A percentile compares a stretch with the other conserved stretches of the same genome.
Conservation (phyloP, 2,329 filamentous ascomycete genomes). For the Paraconiothyrium sp. region DNA sequence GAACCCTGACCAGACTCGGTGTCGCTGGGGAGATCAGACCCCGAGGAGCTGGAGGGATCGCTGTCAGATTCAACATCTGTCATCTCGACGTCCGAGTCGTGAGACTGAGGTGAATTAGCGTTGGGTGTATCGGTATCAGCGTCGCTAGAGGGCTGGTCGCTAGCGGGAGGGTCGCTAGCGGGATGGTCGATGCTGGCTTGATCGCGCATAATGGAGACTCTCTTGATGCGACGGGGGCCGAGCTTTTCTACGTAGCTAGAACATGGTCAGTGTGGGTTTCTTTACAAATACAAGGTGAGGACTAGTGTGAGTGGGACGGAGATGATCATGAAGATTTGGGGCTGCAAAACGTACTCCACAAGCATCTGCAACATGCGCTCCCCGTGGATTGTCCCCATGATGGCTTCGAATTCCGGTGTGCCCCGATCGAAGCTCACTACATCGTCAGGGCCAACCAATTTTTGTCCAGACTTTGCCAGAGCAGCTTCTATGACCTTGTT, state of each 20-base stretch:
- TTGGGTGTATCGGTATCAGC: neutral
- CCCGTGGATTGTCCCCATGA: slow-evolving; percentile 13
- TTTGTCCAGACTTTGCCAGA: slow-evolving; percentile 1
- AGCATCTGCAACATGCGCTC: slow-evolving; percentile 9
- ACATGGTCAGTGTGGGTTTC: neutral
- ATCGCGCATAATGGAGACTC: slow-evolving; percentile 2
- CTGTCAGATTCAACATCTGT: slow-evolving; percentile 1
- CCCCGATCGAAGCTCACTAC: slow-evolving; percentile 5
- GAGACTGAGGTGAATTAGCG: neutral
- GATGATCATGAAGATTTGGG: neutral
- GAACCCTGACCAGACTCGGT: neutral
- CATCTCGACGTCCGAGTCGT: slow-evolving; percentile 4
- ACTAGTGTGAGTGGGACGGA: neutral
- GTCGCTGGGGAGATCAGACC: neutral
- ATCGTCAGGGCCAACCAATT: neutral
- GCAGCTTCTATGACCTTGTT: slow-evolving; percentile 6
- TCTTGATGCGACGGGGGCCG: slow-evolving; percentile 1
- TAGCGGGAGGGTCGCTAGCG: neutral
- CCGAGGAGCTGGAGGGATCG: neutral
- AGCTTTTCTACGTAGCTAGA: neutral
- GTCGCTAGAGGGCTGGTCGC: neutral
- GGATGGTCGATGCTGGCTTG: neutral
- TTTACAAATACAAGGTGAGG: neutral
- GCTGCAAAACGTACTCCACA: slow-evolving; percentile 8
- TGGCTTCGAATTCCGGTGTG: slow-evolving; percentile 8